Evolutionary conservation across 352 stramenopile species (phyloP), one percentile per base, ranked within the genome.

Genomic region (Phytopythium montanum): DNA sequence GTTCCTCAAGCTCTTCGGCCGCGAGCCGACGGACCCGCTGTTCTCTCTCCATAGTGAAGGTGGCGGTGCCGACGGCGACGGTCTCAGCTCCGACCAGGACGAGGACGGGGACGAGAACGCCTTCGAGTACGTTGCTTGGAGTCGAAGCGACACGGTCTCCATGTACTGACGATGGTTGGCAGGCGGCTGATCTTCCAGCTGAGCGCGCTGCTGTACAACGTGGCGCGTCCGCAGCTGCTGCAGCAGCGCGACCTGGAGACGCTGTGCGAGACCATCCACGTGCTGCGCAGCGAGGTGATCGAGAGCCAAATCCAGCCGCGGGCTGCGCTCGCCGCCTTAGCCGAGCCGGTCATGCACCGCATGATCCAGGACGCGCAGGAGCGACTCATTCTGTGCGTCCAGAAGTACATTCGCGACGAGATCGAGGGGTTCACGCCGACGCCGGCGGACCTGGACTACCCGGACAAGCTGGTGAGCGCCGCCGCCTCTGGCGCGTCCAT

Each of bases 321-420:
- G 18, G 66, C 64, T 21, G 62, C 71, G 6, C 62, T 83, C 2
- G 73, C 87, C 1, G 81, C 77, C 0, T 85, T 73, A 42, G 70
- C 84, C 0, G 85, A 91, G 54, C 77, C 83, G 3, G 84, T 92
- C 49, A 83, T 95, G 72, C 76, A 91, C 53, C 83, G 85, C 39
- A 89, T 95, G 80, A 84, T 93, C 42, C 81, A 91, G 60, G 85
- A 95, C 39, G 81, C 83, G 4, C 83, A 93, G 51, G 85, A 95
- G 53, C 81, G 84, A 9, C 65, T 95, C 12, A 93, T 93, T 42
- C 61, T 93, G 21, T 93, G 84, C 60, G 85, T 91, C 51, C 83
- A 95, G 55, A 93, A 87, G 55, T 95, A 79, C 54, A 89, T 93
- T 50, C 81, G 82, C 23, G 83, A 95, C 56, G 81, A 93, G 39